A percentile compares a stretch with the other conserved stretches of the same genome.
Conservation (phyloP, 1,284 basidiomycete species). For the Tylopilus orsonianus region DNA sequence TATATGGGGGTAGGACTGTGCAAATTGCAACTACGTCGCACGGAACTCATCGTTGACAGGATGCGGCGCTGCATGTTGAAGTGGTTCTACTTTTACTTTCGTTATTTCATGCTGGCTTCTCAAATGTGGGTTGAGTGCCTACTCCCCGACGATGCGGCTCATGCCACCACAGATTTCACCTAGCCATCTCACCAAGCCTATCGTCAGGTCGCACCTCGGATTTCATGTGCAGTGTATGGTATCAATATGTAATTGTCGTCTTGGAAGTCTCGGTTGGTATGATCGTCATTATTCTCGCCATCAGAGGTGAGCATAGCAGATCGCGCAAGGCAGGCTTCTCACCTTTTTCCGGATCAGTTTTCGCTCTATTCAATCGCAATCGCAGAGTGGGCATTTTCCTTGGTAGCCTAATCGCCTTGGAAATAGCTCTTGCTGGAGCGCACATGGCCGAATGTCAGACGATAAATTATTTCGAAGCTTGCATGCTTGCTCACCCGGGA, state of each 20-base stretch:
- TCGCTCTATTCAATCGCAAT: constrained; percentile 27
- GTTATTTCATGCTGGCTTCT: constrained; percentile 12
- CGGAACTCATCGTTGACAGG: constrained; percentile 2
- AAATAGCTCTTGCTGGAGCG: not conserved
- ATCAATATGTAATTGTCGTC: constrained; percentile 8
- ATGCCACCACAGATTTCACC: constrained; percentile 12
- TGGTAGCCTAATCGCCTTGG: constrained; percentile 11
- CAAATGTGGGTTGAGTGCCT: constrained; percentile 15
- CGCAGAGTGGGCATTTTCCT: constrained; percentile 12
- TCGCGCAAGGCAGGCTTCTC: not conserved
- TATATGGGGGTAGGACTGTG: constrained; percentile 24
- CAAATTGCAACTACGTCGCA: not conserved
- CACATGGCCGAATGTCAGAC: not conserved
- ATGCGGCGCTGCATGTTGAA: constrained; percentile 20
- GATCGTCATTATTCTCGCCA: constrained; percentile 16
- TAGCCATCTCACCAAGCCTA: constrained; percentile 10
- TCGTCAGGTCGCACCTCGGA: constrained; percentile 13
- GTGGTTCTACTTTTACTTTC: constrained; percentile 26
- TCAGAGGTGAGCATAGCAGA: constrained; percentile 20
- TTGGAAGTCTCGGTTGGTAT: constrained; percentile 6
- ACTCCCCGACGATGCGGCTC: not conserved
- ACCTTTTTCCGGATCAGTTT: constrained; percentile 15
- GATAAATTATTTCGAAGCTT: constrained; percentile 11
- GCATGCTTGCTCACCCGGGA: constrained; percentile 10
- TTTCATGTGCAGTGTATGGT: constrained; percentile 17